Evolutionary conservation across 192 early-diverging fungal genomes (phyloP).

Genomic region (Lunasporangiospora selenospora): DNA sequence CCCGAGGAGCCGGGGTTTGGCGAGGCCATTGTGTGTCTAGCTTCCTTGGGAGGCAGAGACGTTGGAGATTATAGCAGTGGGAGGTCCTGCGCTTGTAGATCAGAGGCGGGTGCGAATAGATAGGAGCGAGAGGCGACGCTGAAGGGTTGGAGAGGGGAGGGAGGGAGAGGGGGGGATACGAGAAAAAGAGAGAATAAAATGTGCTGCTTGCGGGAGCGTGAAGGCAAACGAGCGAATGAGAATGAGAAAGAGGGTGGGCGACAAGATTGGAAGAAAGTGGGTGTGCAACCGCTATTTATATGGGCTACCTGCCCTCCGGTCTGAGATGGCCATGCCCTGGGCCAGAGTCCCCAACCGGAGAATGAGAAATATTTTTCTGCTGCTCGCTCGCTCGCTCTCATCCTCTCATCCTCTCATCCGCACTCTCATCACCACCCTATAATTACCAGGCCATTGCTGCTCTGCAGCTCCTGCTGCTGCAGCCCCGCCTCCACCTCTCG

Average conservation of each 20-base stretch:
- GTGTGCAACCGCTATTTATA: not conserved
- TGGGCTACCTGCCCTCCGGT: not conserved
- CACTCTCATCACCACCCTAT: too few relatives aligned
- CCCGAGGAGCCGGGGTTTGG: not conserved
- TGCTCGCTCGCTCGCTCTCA: too few relatives aligned
- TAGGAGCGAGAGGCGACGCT: not conserved
- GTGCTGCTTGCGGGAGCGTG: too few relatives aligned
- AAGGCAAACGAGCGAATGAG: too few relatives aligned
- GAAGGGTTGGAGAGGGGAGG: not conserved
- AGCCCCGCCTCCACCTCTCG: not conserved
- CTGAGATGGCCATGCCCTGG: not conserved
- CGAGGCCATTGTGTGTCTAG: not conserved
- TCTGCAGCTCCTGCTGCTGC: too few relatives aligned
- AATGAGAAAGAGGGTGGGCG: too few relatives aligned
- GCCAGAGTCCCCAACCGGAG: not conserved
- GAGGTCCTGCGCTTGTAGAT: not conserved
- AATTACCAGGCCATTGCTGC: too few relatives aligned
- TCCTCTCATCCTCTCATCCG: too few relatives aligned
- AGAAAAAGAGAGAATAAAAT: not conserved
- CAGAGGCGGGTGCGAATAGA: not conserved
- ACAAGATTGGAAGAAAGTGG: too few relatives aligned
- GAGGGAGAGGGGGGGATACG: not conserved
- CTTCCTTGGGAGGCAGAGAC: not conserved
- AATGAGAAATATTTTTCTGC: too few relatives aligned
- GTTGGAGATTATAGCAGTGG: not conserved